phyloP scores from a whole-genome alignment of 164 flowering plant genomes.

The Piper betle region DNA sequence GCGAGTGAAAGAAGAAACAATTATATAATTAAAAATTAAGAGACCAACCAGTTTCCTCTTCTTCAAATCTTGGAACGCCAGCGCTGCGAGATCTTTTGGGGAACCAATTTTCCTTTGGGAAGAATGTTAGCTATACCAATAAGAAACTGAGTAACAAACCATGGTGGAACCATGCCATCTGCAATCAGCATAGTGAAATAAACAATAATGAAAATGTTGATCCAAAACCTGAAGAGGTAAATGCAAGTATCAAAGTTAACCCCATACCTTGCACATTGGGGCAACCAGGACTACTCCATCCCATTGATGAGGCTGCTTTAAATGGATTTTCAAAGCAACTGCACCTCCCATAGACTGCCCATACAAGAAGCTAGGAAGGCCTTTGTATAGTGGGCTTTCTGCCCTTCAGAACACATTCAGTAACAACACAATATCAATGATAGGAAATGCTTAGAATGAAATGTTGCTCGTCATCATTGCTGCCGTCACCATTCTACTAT shows the following conservation, averaged over 20 bases:
- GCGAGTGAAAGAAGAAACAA: background rate
- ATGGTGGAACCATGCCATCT: slow-evolving; percentile 82
- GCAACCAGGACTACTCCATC: slow-evolving; percentile 87
- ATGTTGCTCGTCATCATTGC: too few relatives aligned
- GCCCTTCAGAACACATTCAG: slow-evolving; percentile 12
- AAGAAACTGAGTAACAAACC: slow-evolving; percentile 39
- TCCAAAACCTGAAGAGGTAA: background rate
- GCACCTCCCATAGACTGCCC: slow-evolving; percentile 99
- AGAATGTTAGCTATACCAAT: slow-evolving; percentile 57
- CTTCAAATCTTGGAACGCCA: slow-evolving; percentile 65
- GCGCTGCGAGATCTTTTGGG: slow-evolving; percentile 67
- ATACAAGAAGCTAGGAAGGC: slow-evolving; percentile 65
- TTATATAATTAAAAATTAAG: background rate
- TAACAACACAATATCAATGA: too few relatives aligned
- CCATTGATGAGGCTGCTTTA: slow-evolving; percentile 82
- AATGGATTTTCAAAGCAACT: slow-evolving; percentile 76
- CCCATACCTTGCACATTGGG: slow-evolving; percentile 93
- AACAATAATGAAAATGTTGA: slow-evolving; percentile 2
- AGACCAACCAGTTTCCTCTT: slow-evolving; percentile 52
- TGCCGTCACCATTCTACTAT: too few relatives aligned
- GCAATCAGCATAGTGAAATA: slow-evolving; percentile 54
- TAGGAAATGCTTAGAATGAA: background rate
- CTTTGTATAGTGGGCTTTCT: slow-evolving; percentile 46
- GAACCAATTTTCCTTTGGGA: slow-evolving; percentile 76
- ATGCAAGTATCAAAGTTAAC: slow-evolving; percentile 2